phyloP scores from a whole-genome alignment of 78 protist species.

The Guillardia theta region DNA sequence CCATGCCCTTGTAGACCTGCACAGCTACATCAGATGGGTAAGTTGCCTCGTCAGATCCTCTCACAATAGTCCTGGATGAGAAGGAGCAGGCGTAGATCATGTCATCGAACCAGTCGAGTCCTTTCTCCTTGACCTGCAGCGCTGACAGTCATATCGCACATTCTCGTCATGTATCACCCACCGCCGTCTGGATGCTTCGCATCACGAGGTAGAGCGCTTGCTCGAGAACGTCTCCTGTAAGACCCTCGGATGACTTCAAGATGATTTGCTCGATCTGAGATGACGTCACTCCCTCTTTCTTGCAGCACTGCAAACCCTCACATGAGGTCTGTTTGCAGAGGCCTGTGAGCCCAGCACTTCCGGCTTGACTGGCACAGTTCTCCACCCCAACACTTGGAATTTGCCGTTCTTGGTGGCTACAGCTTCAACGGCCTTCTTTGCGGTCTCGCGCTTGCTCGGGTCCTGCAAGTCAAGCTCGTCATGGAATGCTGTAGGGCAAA shows the following conservation, averaged over 20 bases:
- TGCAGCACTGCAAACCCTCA: not conserved
- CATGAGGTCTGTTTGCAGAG: not conserved
- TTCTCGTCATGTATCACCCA: not conserved
- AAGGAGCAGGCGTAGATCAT: conserved; percentile 60
- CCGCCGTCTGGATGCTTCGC: not conserved
- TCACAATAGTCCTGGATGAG: conserved; percentile 48
- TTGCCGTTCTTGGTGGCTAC: not conserved
- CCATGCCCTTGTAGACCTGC: conserved; percentile 46
- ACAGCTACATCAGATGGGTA: not conserved
- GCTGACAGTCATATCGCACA: no score
- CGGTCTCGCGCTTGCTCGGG: not conserved
- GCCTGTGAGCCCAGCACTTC: conserved; percentile 29
- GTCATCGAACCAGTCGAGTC: not conserved
- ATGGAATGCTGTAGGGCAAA: not conserved
- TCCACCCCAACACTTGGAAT: conserved; percentile 33
- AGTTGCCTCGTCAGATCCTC: not conserved
- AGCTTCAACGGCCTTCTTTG: not conserved
- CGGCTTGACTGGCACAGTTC: conserved; percentile 24
- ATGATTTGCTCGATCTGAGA: conserved; percentile 48
- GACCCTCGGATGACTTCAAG: not conserved
- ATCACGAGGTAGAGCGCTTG: not conserved
- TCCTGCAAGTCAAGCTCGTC: conserved; percentile 35
- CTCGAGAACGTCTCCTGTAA: conserved; percentile 9
- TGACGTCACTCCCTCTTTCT: not conserved
- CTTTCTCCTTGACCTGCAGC: not conserved